Conservation (phyloP, 371 early-diverging fungal genomes). For the Mucor piriformis region DNA sequence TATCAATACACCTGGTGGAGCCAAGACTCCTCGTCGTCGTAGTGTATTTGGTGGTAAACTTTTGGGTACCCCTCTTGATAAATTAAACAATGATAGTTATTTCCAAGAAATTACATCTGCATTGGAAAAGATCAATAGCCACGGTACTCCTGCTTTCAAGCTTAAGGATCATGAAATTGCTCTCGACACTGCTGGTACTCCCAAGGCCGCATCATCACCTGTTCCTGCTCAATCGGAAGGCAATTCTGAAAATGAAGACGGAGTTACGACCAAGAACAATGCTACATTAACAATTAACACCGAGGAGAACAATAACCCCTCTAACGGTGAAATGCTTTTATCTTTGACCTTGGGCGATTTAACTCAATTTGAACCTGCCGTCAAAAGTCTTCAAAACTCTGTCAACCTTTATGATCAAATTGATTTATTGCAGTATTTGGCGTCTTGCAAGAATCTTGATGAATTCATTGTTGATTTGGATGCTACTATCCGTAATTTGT, state of each 20-base stretch:
- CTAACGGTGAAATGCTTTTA: conserved; percentile 35
- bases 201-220: conserved; percentile 8
- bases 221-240: neutral
- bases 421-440: conserved; percentile 79
- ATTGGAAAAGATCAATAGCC: conserved; percentile 28
- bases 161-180: conserved; percentile 56
- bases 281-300: conserved; percentile 2
- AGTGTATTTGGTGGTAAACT: conserved; percentile 48
- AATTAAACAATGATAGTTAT: conserved; percentile 42
- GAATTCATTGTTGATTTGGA: conserved; percentile 52
- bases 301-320: neutral
- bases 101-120: conserved; percentile 45
- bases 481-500: conserved; percentile 63
- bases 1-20: conserved; percentile 39
- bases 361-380: conserved; percentile 63
- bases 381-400: conserved; percentile 62
- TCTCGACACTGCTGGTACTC: neutral
- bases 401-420: conserved; percentile 84
- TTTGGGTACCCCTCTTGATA: conserved; percentile 39
- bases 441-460: conserved; percentile 70
- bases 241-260: neutral
- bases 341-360: conserved; percentile 74
- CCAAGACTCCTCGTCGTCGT: conserved; percentile 52
- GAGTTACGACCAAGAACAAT: neutral
- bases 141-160: conserved; percentile 41